Conservation (phyloP, 176 grass and related monocot species). For the Bromus sterilis region DNA sequence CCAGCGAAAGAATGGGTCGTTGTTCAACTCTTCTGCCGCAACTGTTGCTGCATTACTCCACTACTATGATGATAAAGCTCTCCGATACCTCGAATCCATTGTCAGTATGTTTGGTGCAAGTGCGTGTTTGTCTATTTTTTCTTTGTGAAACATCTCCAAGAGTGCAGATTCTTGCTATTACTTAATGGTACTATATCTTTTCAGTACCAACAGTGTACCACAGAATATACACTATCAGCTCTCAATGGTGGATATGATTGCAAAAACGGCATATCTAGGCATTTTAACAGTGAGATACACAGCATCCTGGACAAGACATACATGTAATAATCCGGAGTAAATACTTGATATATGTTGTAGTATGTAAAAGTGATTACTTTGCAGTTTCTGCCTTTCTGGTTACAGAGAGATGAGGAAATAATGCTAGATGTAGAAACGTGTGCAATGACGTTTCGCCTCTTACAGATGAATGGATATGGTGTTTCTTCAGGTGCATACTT, state of each 20-base stretch:
- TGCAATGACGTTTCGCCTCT: slow-evolving; percentile 64
- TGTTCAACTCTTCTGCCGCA: slow-evolving; percentile 69
- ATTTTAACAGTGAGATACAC: slow-evolving; percentile 50
- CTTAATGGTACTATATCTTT: not conserved
- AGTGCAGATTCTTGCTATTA: not conserved
- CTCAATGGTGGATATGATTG: slow-evolving; percentile 49
- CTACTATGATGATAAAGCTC: slow-evolving; percentile 36
- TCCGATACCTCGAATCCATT: slow-evolving; percentile 47
- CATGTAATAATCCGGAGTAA: slow-evolving; percentile 27
- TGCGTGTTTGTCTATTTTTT: not conserved
- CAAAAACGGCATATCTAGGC: slow-evolving; percentile 50
- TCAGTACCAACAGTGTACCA: slow-evolving; percentile 51
- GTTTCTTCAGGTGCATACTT: slow-evolving; percentile 52
- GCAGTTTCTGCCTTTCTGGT: slow-evolving; percentile 71
- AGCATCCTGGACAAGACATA: slow-evolving; percentile 58
- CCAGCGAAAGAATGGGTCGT: slow-evolving; percentile 66
- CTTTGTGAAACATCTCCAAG: not conserved
- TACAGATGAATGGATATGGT: slow-evolving; percentile 62
- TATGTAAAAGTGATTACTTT: slow-evolving; percentile 18
- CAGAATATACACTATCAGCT: slow-evolving; percentile 38
- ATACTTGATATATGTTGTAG: not conserved
- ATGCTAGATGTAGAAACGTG: slow-evolving; percentile 39
- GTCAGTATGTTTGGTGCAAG: slow-evolving; percentile 57
- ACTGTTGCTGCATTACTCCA: slow-evolving; percentile 53
- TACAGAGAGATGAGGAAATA: slow-evolving; percentile 58